Base-by-base conservation (phyloP, 1,139 yeast genomes). In the Pichia sp. region DNA sequence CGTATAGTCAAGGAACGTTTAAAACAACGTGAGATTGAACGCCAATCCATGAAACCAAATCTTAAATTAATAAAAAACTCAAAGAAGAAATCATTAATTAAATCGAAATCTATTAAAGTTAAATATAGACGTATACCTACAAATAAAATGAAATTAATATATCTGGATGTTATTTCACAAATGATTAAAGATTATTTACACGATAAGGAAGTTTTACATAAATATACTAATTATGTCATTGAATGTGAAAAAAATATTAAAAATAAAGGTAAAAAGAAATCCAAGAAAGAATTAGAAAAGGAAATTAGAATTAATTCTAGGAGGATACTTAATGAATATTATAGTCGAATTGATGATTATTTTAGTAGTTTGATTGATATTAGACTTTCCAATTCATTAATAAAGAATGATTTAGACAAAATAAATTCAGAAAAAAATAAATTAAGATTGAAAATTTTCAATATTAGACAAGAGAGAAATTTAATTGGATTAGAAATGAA, bases 371-470 rank as follows among this genome's bases (percentile, higher is more conserved):
- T 66, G 24, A 54, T 67, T 31, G 71, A 67, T 50, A 42, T 62
- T 6, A 58, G 61, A 43, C 44, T 67, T 16, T 36, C 48, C 2
- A 73, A 76, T 37, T 66, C 69, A 39, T 69, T 70, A 40, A 59
- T 76, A 8, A 54, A 68, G 1, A 60, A 59, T 32, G 69, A 69
- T 30, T 65, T 78, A 7, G 48, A 53, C 6, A 62, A 60, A 30
- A 61, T 69, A 2, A 77, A 71, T 50, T 56, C 56, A 37, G 58
- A 62, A 38, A 78, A 78, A 53, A 67, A 68, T 42, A 66, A 65
- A 3, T 51, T 69, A 23, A 57, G 83, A 47, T 47, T 55, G n/a
- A 56, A 64, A 39, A 69, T 77, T 2, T 68, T 65, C 47, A 65
- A 69, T 10, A 51, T 70, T 9, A 61, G 73, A 41, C 58, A 66